These are phyloP conservation scores for Fusarium staphyleae DNA, from an alignment of 2,329 filamentous ascomycete genomes.

Conservation along the genomic window DNA sequence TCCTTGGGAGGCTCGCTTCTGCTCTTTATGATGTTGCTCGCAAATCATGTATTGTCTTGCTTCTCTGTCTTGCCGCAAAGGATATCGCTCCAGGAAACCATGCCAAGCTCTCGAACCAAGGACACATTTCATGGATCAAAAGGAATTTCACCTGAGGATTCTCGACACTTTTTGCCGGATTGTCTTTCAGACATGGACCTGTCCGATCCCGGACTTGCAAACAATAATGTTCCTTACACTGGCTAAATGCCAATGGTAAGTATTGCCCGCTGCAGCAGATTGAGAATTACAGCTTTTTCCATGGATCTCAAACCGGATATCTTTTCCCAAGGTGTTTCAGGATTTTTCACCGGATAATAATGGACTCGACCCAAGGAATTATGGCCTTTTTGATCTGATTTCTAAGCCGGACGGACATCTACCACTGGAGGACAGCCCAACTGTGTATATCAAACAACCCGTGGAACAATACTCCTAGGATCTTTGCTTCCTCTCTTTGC, in stretches of 20 bases:
- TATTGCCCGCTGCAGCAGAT: constrained; percentile 47
- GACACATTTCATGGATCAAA: constrained; percentile 13
- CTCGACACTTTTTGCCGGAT: constrained; percentile 14
- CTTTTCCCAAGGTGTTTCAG: constrained; percentile 20
- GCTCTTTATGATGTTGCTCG: constrained; percentile 43
- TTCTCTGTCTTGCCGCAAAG: constrained; percentile 35
- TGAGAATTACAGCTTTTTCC: constrained; percentile 31
- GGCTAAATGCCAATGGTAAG: constrained; percentile 45
- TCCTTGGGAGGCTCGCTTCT: constrained; percentile 53
- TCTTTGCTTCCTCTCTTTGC: background rate
- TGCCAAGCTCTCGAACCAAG: constrained; percentile 17
- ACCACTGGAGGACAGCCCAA: background rate
- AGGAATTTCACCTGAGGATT: constrained; percentile 19
- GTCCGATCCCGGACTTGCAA: constrained; percentile 45
- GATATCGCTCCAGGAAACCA: constrained; percentile 30
- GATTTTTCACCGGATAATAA: constrained; percentile 24
- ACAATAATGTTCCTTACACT: constrained; percentile 36
- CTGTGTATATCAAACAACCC: constrained; percentile 12
- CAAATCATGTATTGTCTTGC: constrained; percentile 43
- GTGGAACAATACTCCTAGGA: background rate
- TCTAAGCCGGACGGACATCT: constrained; percentile 1
- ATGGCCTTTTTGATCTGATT: background rate
- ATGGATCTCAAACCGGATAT: constrained; percentile 39
- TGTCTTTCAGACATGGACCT: constrained; percentile 36
- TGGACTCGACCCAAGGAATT: constrained; percentile 34